Evolutionary conservation across 352 stramenopile species (phyloP), one percentile per base, ranked within the genome.

Genomic region (Globisporangium radiosum): DNA sequence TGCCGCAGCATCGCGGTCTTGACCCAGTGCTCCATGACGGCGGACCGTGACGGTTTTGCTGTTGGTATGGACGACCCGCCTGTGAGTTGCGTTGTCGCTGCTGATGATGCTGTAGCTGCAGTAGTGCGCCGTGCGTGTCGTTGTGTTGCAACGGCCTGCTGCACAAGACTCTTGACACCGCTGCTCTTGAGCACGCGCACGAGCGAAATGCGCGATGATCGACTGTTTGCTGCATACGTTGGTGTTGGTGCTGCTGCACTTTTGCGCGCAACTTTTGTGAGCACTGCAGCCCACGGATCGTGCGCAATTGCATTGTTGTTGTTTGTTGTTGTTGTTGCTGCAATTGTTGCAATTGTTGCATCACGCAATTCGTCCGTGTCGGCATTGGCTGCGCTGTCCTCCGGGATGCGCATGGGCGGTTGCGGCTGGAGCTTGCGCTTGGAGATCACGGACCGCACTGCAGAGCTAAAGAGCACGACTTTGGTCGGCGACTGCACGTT

Each of bases 1-100:
- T 61, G 54, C 8, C 75, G 68, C 50, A 86, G 52, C 52, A 66
- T 68, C 7, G 73, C 60, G 19, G 74, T 69, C 60, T 83, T 76
- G 40, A 85, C 62, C 75, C 73, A 88, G 52, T 85, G 70, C 36
- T 75, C 61, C 78, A 88, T 86, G n/a, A 86, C 78, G 6, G 60
- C 70, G 6, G 78, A 88, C 14, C 70, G 73, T 33, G 25, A 33
- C 36, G 72, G 60, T n/a, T 72, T 57, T 13, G 47, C 10, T 1
- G 47, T 7, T 7, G 43, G 19, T 17, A 4, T 2, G 25, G 25
- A 33, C 25, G 25, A 33, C 25, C 25, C 25, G 25, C 25, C 25
- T 33, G 25, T 33, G 42, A 38, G 15, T 25, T 52, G 45, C 38
- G 15, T 37, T n/a, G 9, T 19, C 14, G 55, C 7, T 3, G 54